These are phyloP conservation scores for Chytriomyces hyalinus DNA, from an alignment of 192 early-diverging fungal genomes.

Conservation along the genomic window DNA sequence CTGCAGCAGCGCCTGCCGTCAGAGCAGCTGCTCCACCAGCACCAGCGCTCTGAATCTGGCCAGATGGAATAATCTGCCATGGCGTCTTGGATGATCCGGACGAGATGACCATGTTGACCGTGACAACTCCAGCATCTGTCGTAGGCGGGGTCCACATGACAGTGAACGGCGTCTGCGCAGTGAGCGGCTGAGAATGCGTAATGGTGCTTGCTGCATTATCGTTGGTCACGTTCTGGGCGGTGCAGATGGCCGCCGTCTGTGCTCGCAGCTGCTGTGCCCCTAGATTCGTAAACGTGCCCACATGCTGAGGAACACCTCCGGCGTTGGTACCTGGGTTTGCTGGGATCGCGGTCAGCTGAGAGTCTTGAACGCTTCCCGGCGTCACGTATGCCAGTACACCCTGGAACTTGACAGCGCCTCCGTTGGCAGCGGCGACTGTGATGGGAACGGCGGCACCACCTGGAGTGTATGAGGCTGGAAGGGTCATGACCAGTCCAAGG, in stretches of 20 bases:
- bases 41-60: background rate
- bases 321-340: background rate
- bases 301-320: background rate
- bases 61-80: conserved; percentile 3
- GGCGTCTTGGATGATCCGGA: background rate
- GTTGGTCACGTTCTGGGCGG: conserved; percentile 29
- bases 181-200: conserved; percentile 33
- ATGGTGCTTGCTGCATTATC: conserved; percentile 37
- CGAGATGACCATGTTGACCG: conserved; percentile 32
- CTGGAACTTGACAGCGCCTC: background rate
- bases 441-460: conserved; percentile 24
- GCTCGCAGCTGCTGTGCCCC: conserved; percentile 40
- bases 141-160: conserved; percentile 28
- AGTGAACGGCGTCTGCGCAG: background rate
- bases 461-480: conserved; percentile 27
- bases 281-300: conserved; percentile 9
- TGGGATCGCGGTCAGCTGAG: conserved; percentile 5
- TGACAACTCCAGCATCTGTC: conserved; percentile 3
- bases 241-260: conserved; percentile 41
- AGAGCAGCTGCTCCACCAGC: background rate
- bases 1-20: background rate
- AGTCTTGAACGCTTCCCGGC: conserved; percentile 29
- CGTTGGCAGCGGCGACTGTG: background rate
- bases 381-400: conserved; percentile 46
- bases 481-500: background rate